Conservation (phyloP, 1,284 basidiomycete genomes). For the Tylopilus sp. region DNA sequence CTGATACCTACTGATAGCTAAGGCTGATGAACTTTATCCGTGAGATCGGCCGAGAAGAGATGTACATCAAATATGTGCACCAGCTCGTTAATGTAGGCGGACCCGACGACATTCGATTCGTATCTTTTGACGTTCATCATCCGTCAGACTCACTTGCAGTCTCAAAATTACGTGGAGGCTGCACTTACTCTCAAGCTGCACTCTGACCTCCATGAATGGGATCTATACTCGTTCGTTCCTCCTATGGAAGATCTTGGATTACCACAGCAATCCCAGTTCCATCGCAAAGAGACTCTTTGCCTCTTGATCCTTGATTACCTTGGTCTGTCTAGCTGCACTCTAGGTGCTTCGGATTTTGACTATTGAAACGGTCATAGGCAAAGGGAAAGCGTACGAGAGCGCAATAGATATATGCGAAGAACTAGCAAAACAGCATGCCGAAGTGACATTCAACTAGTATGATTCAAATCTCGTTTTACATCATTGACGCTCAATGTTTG, state of each 20-base stretch:
- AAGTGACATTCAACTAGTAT: conserved; percentile 88
- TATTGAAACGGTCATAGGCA: conserved; percentile 47
- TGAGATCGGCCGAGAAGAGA: conserved; percentile 81
- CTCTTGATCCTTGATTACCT: conserved; percentile 85
- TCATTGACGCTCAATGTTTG: conserved; percentile 8
- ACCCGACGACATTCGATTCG: conserved; percentile 2
- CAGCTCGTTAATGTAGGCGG: conserved; percentile 80
- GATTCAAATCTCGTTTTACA: conserved; percentile 27
- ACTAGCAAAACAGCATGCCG: conserved; percentile 78
- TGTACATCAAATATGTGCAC: conserved; percentile 93
- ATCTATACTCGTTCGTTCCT: conserved; percentile 71
- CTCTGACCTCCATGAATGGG: conserved; percentile 92
- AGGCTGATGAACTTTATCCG: conserved; percentile 91
- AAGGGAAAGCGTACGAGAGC: conserved; percentile 95
- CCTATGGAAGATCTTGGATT: conserved; percentile 85
- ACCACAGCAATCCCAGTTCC: conserved; percentile 91
- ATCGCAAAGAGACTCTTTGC: conserved; percentile 88
- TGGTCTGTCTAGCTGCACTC: conserved; percentile 45
- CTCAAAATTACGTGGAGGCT: conserved; percentile 89
- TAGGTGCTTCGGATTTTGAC: conserved; percentile 4
- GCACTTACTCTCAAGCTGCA: conserved; percentile 91
- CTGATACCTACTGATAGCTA: conserved; percentile 45
- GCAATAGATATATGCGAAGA: conserved; percentile 94
- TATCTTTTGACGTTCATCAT: conserved; percentile 8
- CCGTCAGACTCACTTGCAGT: conserved; percentile 74